Evolutionary conservation across 371 early-diverging fungal genomes (phyloP).

Genomic region (Coemansia sp.): DNA sequence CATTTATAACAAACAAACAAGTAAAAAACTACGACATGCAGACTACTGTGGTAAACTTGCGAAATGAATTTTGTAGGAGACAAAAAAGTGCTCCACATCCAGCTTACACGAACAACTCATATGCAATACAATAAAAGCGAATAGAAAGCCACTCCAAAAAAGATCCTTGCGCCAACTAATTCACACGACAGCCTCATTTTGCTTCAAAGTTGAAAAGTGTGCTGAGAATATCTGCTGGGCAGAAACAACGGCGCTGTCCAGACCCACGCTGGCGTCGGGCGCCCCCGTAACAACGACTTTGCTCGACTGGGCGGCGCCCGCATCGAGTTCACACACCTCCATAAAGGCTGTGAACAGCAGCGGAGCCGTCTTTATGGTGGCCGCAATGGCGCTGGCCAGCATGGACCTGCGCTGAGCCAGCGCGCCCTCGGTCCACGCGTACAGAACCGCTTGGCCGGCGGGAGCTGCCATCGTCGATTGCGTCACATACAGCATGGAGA

Average conservation of each 20-base stretch:
- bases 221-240: not conserved
- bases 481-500: conserved; percentile 32
- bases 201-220: not conserved
- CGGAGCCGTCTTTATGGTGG: not conserved
- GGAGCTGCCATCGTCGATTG: conserved; percentile 27
- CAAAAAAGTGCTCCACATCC: too few relatives aligned
- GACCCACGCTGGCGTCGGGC: conserved; percentile 16
- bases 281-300: conserved; percentile 2
- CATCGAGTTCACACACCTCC: conserved; percentile 10
- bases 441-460: conserved; percentile 22
- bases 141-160: too few relatives aligned
- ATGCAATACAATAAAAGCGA: too few relatives aligned
- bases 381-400: conserved; percentile 13
- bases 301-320: not conserved
- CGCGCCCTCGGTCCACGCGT: conserved; percentile 33
- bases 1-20: too few relatives aligned
- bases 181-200: too few relatives aligned
- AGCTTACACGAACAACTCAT: too few relatives aligned
- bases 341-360: conserved; percentile 19
- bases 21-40: too few relatives aligned
- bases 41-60: too few relatives aligned
- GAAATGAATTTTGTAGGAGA: too few relatives aligned
- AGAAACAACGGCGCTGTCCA: conserved; percentile 17
- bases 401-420: conserved; percentile 4
- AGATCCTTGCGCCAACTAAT: too few relatives aligned